Percentiles rank a stretch among this genome's conserved stretches.
These are phyloP conservation scores for Colletotrichum sp. DNA, from an alignment of 2,329 filamentous ascomycete genomes.

Conservation along the genomic window DNA sequence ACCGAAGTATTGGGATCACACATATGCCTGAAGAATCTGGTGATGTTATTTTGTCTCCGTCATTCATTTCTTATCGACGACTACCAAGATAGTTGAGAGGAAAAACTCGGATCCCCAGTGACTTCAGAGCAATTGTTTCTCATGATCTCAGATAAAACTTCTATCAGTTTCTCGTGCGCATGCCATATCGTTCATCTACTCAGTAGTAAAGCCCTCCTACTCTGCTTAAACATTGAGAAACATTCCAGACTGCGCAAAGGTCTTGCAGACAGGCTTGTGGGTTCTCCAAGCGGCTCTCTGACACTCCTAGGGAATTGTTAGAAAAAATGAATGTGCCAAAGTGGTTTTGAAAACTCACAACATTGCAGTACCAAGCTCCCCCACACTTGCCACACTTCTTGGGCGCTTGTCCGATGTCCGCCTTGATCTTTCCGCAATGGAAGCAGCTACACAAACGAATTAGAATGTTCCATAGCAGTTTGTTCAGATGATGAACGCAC, in stretches of 20 bases:
- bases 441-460: constrained; percentile 23
- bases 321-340: not conserved
- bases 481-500: not conserved
- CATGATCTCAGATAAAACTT: not conserved
- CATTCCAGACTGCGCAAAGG: not conserved
- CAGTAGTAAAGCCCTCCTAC: not conserved
- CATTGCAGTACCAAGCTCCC: constrained; percentile 22
- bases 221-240: not conserved
- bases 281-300: not conserved
- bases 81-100: not conserved
- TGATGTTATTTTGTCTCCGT: not conserved
- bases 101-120: not conserved
- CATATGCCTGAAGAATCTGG: not conserved
- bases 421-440: constrained; percentile 24
- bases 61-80: not conserved
- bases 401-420: constrained; percentile 10
- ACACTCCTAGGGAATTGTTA: not conserved
- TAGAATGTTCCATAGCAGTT: not conserved
- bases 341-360: not conserved
- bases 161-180: not conserved
- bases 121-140: not conserved
- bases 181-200: not conserved
- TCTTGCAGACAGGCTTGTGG: not conserved
- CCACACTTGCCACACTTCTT: constrained; percentile 20
- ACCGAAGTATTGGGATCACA: not conserved